These are phyloP conservation scores for Singerocomus rubriflavus DNA, from an alignment of 1,284 basidiomycete species.

Conservation along the genomic window DNA sequence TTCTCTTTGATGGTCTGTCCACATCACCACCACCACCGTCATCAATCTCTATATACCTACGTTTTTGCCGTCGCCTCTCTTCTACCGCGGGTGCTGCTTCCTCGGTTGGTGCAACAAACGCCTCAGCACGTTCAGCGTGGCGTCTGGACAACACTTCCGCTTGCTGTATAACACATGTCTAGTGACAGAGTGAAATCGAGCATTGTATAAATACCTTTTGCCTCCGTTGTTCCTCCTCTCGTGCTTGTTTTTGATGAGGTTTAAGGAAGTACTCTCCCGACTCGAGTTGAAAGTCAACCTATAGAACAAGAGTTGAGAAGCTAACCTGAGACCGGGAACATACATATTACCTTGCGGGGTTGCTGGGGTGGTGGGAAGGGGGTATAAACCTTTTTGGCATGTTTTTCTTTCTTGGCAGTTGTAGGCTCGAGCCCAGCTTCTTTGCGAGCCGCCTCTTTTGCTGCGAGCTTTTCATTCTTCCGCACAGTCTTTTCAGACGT, in stretches of 20 bases:
- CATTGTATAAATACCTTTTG: constrained; percentile 62
- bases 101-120: constrained; percentile 81
- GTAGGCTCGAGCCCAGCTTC: constrained; percentile 55
- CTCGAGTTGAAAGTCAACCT: constrained; percentile 93
- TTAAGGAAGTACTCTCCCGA: constrained; percentile 99
- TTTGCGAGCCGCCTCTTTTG: constrained; percentile 57
- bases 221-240: constrained; percentile 61
- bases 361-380: constrained; percentile 96
- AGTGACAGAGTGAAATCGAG: not conserved
- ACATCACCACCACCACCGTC: constrained; percentile 15
- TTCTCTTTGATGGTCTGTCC: constrained; percentile 35
- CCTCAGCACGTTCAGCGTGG: constrained; percentile 76
- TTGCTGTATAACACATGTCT: constrained; percentile 53
- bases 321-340: not conserved
- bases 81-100: constrained; percentile 67
- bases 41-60: constrained; percentile 36
- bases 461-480: constrained; percentile 68
- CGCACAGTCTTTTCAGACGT: constrained; percentile 89
- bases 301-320: constrained; percentile 13
- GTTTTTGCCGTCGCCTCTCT: constrained; percentile 66
- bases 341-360: constrained; percentile 73
- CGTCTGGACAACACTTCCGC: constrained; percentile 65
- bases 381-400: constrained; percentile 94
- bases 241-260: constrained; percentile 71
- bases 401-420: constrained; percentile 41